These are phyloP conservation scores for Sungouiozyma intestinalis DNA, from an alignment of 805 yeast species.

Conservation along the genomic window DNA sequence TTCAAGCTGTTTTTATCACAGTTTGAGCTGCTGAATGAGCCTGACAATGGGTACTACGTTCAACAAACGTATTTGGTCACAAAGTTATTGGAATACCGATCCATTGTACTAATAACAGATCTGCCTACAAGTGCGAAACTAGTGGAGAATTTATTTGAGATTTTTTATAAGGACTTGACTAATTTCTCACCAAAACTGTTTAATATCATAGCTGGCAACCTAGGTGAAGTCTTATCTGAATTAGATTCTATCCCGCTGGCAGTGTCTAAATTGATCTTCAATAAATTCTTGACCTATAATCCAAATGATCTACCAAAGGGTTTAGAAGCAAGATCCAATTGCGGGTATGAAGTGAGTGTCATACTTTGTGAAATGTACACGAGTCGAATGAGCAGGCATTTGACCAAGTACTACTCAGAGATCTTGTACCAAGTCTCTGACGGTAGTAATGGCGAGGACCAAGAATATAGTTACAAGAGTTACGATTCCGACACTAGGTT, in stretches of 20 bases:
- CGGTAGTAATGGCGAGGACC: constrained; percentile 8
- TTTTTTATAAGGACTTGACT: constrained; percentile 44
- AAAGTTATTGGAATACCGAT: constrained; percentile 62
- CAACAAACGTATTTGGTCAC: constrained; percentile 59
- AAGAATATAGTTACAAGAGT: constrained; percentile 8
- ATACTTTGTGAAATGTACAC: constrained; percentile 58
- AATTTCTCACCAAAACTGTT: constrained; percentile 44
- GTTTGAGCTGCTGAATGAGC: constrained; percentile 44
- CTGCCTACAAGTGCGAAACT: constrained; percentile 50
- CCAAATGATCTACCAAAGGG: constrained; percentile 23
- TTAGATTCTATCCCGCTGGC: constrained; percentile 50
- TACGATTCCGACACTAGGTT: constrained; percentile 9
- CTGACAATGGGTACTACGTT: constrained; percentile 47
- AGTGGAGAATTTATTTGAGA: constrained; percentile 45
- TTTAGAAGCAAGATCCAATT: constrained; percentile 29
- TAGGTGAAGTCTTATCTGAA: constrained; percentile 67
- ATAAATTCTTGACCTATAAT: constrained; percentile 41
- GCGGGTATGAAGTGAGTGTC: constrained; percentile 56
- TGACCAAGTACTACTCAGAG: constrained; percentile 75
- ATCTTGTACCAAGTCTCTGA: constrained; percentile 42
- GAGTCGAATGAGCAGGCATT: constrained; percentile 63
- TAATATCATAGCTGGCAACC: constrained; percentile 55
- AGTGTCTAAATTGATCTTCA: constrained; percentile 53
- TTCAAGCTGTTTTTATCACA: constrained; percentile 59
- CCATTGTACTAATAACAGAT: constrained; percentile 65